Conservation (phyloP, 2,329 filamentous ascomycete species). For the Phialocephala sp. region DNA sequence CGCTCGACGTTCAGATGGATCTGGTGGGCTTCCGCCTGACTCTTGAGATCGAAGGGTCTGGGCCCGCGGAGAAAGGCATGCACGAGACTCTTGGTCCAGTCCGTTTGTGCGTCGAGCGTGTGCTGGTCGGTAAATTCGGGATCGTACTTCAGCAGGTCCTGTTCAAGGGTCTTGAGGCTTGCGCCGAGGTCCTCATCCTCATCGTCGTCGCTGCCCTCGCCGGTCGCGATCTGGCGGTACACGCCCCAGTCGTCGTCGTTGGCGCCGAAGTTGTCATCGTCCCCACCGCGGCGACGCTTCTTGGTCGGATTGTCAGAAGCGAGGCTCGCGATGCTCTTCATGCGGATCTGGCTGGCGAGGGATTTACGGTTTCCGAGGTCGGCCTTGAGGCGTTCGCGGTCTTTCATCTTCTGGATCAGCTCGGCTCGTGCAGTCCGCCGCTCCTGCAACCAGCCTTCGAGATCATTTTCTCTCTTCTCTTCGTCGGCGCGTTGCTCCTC, state of each 20-base stretch:
- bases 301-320: slow-evolving; percentile 86
- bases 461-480: slow-evolving; percentile 81
- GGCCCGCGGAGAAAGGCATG: slow-evolving; percentile 91
- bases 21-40: slow-evolving; percentile 81
- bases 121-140: slow-evolving; percentile 89
- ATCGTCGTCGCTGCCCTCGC: slow-evolving; percentile 82
- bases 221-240: slow-evolving; percentile 89
- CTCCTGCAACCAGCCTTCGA: slow-evolving; percentile 86
- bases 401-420: slow-evolving; percentile 84
- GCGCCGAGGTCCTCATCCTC: slow-evolving; percentile 86
- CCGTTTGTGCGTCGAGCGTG: slow-evolving; percentile 87
- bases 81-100: slow-evolving; percentile 91
- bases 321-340: slow-evolving; percentile 97
- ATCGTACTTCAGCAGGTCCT: slow-evolving; percentile 85
- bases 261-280: slow-evolving; percentile 95
- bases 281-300: slow-evolving; percentile 83
- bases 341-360: slow-evolving; percentile 92
- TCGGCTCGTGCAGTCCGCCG: slow-evolving; percentile 74
- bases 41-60: slow-evolving; percentile 81
- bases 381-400: slow-evolving; percentile 89
- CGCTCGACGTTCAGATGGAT: slow-evolving; percentile 96
- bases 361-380: slow-evolving; percentile 97
- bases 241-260: slow-evolving; percentile 99
- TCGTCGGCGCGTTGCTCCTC: slow-evolving; percentile 85
- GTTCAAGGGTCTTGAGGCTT: slow-evolving; percentile 77